Percentiles rank a stretch among this genome's conserved stretches.
phyloP scores from a whole-genome alignment of 2,329 filamentous ascomycete species.

The Nigrograna mackinnonii region DNA sequence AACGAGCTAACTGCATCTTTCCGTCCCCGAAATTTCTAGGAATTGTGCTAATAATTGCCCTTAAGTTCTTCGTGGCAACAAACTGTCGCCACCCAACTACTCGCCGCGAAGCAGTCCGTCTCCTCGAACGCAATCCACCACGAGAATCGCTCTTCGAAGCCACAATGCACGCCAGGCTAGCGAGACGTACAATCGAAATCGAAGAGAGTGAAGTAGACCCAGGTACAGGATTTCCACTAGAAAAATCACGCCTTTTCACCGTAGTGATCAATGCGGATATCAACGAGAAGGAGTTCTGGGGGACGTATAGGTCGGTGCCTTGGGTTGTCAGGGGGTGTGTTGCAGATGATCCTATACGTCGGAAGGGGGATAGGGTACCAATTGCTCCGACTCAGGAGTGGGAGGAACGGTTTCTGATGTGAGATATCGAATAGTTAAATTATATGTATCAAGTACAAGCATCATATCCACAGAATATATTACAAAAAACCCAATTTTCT shows the following conservation, averaged over 20 bases:
- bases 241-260: conserved; percentile 8
- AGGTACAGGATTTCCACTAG: conserved; percentile 19
- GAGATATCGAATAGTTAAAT: too few relatives aligned
- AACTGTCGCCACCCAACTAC: conserved; percentile 23
- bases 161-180: conserved; percentile 15
- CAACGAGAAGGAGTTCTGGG: conserved; percentile 2
- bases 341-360: conserved; percentile 1
- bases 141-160: conserved; percentile 26
- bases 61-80: conserved; percentile 13
- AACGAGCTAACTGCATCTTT: too few relatives aligned
- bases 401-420: not conserved
- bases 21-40: not conserved
- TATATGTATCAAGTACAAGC: too few relatives aligned
- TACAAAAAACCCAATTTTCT: too few relatives aligned
- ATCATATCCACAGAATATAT: too few relatives aligned
- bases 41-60: conserved; percentile 2
- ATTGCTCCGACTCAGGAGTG: not conserved
- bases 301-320: not conserved
- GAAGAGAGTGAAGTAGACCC: conserved; percentile 22
- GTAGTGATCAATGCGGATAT: conserved; percentile 1
- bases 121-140: conserved; percentile 19
- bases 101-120: conserved; percentile 19
- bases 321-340: not conserved
- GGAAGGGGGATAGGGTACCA: not conserved
- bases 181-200: conserved; percentile 20